phyloP scores from a whole-genome alignment of 2,329 filamentous ascomycete genomes.

The Clonostachys solani region DNA sequence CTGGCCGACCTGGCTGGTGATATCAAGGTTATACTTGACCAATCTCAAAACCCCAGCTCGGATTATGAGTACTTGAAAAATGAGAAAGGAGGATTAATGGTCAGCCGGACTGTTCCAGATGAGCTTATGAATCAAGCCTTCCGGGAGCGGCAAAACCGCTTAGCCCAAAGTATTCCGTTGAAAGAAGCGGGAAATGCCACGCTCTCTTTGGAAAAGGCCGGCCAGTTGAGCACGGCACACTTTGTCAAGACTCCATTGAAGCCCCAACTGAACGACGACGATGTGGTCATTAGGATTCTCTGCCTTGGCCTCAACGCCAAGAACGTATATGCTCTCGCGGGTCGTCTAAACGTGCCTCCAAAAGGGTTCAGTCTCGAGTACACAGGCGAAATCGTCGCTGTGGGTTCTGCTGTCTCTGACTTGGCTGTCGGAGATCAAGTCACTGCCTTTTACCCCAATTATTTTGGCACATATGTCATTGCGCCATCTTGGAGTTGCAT shows the following conservation, averaged over 20 bases:
- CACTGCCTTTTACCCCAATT: constrained; percentile 12
- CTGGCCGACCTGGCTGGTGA: not conserved
- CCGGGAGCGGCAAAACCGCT: not conserved
- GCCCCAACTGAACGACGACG: too few relatives aligned
- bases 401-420: constrained; percentile 7
- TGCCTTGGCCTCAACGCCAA: constrained; percentile 13
- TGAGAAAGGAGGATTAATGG: not conserved
- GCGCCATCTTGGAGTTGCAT: too few relatives aligned
- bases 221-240: not conserved
- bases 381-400: constrained; percentile 12
- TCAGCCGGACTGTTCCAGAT: constrained; percentile 1
- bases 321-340: constrained; percentile 16
- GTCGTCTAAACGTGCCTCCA: constrained; percentile 14
- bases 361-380: constrained; percentile 11
- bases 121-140: not conserved
- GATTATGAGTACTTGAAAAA: constrained; percentile 3
- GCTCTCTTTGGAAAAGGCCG: not conserved
- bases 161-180: not conserved
- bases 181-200: not conserved
- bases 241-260: not conserved
- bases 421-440: constrained; percentile 14
- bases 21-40: not conserved
- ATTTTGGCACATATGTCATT: constrained; percentile 11
- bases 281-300: constrained; percentile 18
- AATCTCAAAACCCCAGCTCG: not conserved